Percentiles rank a stretch among this genome's conserved stretches.
Conservation (phyloP, 306 rosid species). For the Vachellia collinsii region DNA sequence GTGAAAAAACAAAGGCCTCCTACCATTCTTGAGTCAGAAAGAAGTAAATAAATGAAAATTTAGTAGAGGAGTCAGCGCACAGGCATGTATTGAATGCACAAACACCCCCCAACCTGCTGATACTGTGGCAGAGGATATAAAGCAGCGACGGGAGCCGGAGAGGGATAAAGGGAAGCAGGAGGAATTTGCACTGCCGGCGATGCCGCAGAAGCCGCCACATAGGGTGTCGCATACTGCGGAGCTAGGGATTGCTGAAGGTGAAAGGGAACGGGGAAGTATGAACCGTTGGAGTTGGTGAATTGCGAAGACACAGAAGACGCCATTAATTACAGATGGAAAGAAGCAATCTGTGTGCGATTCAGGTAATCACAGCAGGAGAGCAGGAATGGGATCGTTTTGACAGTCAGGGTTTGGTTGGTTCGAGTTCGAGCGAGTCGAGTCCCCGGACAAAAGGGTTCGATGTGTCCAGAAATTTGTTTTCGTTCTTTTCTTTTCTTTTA, state of each 20-base stretch:
- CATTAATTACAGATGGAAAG: slow-evolving; percentile 41
- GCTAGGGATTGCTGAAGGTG: slow-evolving; percentile 77
- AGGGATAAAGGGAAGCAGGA: slow-evolving; percentile 41
- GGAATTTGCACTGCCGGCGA: slow-evolving; percentile 43
- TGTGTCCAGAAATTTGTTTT: neutral
- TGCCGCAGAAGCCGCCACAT: slow-evolving; percentile 36
- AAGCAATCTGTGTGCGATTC: neutral
- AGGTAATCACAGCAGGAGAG: neutral
- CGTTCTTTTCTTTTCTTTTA: too few relatives aligned
- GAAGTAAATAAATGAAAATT: neutral
- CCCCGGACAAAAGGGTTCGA: neutral
- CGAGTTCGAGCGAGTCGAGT: neutral
- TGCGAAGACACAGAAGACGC: slow-evolving; percentile 54
- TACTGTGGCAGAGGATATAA: slow-evolving; percentile 72
- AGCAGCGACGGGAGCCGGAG: slow-evolving; percentile 48
- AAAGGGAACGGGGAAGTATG: slow-evolving; percentile 80
- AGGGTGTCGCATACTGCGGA: slow-evolving; percentile 57
- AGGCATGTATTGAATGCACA: neutral
- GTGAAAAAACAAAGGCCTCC: neutral
- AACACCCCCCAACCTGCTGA: slow-evolving; percentile 56
- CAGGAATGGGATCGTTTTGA: neutral
- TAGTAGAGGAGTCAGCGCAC: neutral
- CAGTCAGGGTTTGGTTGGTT: neutral
- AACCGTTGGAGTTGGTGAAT: slow-evolving; percentile 57
- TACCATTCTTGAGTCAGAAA: neutral